Evolutionary conservation across 2,329 filamentous ascomycete species (phyloP).

Genomic region (Fusarium pseudonygamai): DNA sequence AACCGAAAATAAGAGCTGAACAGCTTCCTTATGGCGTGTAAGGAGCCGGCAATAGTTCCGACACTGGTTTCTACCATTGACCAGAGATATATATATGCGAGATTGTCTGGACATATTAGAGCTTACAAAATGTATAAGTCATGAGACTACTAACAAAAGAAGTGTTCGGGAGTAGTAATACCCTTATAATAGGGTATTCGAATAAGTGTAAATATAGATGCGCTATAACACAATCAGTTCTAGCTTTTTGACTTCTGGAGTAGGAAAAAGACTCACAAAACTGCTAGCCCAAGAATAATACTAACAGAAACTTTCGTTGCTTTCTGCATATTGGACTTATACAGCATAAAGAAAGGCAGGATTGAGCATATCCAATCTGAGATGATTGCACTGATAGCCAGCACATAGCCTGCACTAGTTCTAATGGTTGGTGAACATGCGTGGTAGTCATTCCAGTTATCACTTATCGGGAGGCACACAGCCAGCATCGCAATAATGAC

Average conservation of each 20-base stretch:
- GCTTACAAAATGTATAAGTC: too few species aligned
- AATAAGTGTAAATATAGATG: not conserved
- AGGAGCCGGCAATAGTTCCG: not conserved
- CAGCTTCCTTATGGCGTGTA: not conserved
- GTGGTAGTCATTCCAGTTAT: accelerated
- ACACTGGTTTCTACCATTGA: not conserved
- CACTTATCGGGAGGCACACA: not conserved
- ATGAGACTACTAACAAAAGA: not conserved
- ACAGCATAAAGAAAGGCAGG: not conserved
- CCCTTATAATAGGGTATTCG: not conserved
- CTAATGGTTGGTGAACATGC: not conserved
- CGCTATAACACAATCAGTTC: too few species aligned
- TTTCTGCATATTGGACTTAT: not conserved
- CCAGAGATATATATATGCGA: not conserved
- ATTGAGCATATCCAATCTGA: not conserved
- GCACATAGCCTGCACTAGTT: not conserved
- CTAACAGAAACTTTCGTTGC: not conserved
- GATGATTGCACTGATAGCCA: not conserved
- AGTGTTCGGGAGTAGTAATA: accelerated
- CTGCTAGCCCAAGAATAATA: not conserved
- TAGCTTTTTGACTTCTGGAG: too few species aligned
- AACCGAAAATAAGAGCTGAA: not conserved
- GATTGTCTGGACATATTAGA: too few species aligned
- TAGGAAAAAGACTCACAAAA: not conserved
- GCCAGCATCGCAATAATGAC: not conserved